Conservation (phyloP, 257 asterid species). For the Dorcoceras hygrometricum region DNA sequence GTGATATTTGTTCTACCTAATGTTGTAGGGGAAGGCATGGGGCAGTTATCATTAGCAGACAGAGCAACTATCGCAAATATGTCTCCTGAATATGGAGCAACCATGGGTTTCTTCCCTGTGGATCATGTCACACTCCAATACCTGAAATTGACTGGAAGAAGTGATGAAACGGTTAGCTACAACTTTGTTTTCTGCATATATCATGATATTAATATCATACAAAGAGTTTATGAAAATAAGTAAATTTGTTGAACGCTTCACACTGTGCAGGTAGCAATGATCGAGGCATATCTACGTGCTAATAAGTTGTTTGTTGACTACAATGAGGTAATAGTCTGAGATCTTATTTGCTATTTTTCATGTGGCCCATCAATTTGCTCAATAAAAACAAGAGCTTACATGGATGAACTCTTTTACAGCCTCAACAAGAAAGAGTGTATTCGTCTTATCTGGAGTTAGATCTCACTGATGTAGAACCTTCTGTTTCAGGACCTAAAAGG, state of each 20-base stretch:
- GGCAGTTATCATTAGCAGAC: constrained; percentile 73
- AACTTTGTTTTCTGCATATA: not conserved
- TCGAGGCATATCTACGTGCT: constrained; percentile 78
- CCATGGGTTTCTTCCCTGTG: constrained; percentile 98
- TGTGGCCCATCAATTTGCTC: constrained; percentile 4
- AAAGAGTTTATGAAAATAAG: not conserved
- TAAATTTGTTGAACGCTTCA: constrained; percentile 21
- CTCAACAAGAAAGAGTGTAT: constrained; percentile 74
- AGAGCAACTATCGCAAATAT: constrained; percentile 95
- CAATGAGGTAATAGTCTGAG: constrained; percentile 47
- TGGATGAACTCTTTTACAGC: constrained; percentile 38
- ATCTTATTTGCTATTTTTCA: not conserved
- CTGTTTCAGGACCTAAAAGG: constrained; percentile 95
- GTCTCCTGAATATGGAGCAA: constrained; percentile 98
- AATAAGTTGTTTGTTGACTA: constrained; percentile 86
- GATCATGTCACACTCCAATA: constrained; percentile 84
- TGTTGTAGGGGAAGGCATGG: constrained; percentile 74
- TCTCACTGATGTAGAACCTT: constrained; percentile 73
- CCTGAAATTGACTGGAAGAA: constrained; percentile 82
- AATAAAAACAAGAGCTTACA: constrained; percentile 14
- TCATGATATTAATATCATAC: constrained; percentile 10
- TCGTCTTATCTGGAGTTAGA: constrained; percentile 71
- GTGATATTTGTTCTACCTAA: constrained; percentile 1
- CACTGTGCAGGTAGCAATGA: constrained; percentile 65
- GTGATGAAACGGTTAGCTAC: constrained; percentile 62